These are phyloP conservation scores for Botrytis squamosa DNA, from an alignment of 2,329 filamentous ascomycete species.

Conservation along the genomic window DNA sequence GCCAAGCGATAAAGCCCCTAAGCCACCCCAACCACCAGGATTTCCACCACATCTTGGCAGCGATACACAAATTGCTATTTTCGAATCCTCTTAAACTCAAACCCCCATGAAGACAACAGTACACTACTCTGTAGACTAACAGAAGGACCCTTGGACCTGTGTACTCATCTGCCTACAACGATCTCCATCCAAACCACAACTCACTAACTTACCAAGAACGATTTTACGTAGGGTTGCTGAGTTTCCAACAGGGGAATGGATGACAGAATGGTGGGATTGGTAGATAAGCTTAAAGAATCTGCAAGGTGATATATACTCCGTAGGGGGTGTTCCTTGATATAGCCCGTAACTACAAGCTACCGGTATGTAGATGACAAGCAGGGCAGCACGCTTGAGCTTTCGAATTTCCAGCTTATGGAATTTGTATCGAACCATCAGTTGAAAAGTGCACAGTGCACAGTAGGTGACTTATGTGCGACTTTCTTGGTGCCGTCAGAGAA, in stretches of 20 bases:
- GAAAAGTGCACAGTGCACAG: neutral
- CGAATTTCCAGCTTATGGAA: neutral
- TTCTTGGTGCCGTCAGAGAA: neutral
- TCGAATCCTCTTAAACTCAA: neutral
- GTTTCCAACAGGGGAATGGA: neutral
- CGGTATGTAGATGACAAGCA: neutral
- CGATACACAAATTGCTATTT: neutral
- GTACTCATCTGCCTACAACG: neutral
- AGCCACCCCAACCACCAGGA: neutral
- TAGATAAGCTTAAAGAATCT: neutral
- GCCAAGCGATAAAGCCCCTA: neutral
- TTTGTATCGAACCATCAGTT: neutral
- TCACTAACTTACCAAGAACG: neutral
- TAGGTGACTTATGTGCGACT: neutral
- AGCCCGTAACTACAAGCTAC: neutral
- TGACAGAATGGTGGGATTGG: neutral
- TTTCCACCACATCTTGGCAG: neutral
- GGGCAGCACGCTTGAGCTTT: neutral
- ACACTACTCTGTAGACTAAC: neutral
- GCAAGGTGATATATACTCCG: neutral
- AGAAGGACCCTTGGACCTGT: neutral
- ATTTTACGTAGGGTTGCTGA: neutral
- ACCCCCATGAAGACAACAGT: neutral
- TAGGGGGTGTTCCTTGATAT: neutral
- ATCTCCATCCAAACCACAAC: neutral